Evolutionary conservation across 768 basidiomycete genomes (phyloP).

Genomic region (Lentinula guzmanii): DNA sequence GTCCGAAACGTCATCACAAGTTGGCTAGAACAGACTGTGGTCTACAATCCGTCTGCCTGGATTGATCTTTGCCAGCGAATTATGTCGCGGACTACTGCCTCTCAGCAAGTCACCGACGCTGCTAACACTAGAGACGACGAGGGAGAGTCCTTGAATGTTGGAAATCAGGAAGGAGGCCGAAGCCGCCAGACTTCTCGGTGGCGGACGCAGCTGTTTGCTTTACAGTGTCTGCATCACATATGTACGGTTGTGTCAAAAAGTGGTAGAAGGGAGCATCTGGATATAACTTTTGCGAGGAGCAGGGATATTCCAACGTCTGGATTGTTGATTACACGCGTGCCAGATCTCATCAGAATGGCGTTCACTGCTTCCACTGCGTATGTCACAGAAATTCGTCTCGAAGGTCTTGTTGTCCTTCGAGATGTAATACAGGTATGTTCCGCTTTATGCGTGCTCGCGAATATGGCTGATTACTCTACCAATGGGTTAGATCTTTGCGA

Average conservation of each 20-base stretch:
- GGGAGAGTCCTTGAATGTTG: constrained; percentile 81
- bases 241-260: constrained; percentile 69
- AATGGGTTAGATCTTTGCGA: constrained; percentile 68
- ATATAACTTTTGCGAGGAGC: constrained; percentile 62
- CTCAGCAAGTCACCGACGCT: constrained; percentile 66
- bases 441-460: neutral
- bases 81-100: constrained; percentile 89
- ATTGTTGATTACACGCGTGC: constrained; percentile 77
- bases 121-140: constrained; percentile 81
- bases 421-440: constrained; percentile 85
- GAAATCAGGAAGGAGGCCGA: constrained; percentile 35
- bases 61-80: constrained; percentile 96
- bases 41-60: constrained; percentile 94
- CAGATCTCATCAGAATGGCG: constrained; percentile 95
- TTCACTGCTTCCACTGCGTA: constrained; percentile 97
- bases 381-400: constrained; percentile 90
- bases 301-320: constrained; percentile 52
- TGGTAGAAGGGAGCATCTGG: constrained; percentile 78
- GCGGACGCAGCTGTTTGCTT: constrained; percentile 93
- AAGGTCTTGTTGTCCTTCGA: constrained; percentile 81
- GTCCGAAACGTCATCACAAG: constrained; percentile 89
- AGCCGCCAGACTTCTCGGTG: constrained; percentile 71
- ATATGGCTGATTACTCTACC: neutral
- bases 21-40: constrained; percentile 93
- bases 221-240: constrained; percentile 88